phyloP scores from a whole-genome alignment of 2,329 filamentous ascomycete genomes.

The Xylaria multiplex region DNA sequence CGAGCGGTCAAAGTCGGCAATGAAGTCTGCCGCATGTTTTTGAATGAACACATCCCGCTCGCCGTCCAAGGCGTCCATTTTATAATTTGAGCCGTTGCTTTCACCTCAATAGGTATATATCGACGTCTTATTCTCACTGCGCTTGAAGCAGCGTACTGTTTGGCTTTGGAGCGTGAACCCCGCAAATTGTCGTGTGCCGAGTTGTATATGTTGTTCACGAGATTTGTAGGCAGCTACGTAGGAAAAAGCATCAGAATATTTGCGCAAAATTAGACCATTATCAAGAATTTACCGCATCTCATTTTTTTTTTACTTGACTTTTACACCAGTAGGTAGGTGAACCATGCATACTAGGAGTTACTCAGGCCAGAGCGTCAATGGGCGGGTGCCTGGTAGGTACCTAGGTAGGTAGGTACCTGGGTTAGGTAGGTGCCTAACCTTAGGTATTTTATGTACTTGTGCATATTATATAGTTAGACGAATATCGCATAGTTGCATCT shows the following conservation, averaged over 20 bases:
- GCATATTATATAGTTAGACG: not conserved
- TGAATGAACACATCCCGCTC: conserved; percentile 72
- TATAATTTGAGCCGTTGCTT: not conserved
- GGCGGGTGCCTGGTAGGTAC: not conserved
- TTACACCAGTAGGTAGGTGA: not conserved
- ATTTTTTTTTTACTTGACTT: not conserved
- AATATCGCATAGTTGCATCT: not conserved
- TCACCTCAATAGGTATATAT: not conserved
- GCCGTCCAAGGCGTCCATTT: conserved; percentile 69
- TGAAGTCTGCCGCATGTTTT: conserved; percentile 67
- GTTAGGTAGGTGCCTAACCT: too few species aligned
- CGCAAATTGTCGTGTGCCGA: conserved; percentile 14
- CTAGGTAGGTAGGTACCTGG: too few species aligned
- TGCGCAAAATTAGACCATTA: not conserved
- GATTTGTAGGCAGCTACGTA: conserved; percentile 30
- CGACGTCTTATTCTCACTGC: not conserved
- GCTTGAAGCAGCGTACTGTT: not conserved
- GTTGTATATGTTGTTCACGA: conserved; percentile 10
- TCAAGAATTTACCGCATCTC: not conserved
- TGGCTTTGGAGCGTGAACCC: conserved; percentile 13
- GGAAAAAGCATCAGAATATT: not conserved
- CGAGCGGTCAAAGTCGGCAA: conserved; percentile 66
- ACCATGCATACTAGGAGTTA: not conserved
- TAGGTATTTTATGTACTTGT: not conserved
- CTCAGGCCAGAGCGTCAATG: too few species aligned